Conservation (phyloP, 169 alveolate genomes). For the Amoebophrya sp. region DNA sequence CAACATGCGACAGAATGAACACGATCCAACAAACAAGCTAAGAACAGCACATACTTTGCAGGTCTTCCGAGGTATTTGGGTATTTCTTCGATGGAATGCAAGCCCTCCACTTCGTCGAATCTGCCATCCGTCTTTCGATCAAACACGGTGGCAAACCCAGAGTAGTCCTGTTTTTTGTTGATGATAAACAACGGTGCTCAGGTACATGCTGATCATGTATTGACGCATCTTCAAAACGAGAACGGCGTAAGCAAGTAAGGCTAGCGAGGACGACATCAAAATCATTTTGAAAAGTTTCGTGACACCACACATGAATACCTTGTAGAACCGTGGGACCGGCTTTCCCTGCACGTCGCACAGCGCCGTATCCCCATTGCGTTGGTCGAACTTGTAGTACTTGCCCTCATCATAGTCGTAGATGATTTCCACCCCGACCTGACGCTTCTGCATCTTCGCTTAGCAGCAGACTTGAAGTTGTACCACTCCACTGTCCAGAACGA, state of each 20-base stretch:
- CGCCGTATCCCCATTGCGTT: background rate
- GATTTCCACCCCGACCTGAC: background rate
- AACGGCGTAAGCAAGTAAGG: no score
- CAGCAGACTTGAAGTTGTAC: no score
- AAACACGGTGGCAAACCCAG: background rate
- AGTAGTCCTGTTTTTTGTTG: slow-evolving; percentile 20
- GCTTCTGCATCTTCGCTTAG: background rate
- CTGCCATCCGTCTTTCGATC: background rate
- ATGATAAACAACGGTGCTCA: no score
- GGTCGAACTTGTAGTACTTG: background rate
- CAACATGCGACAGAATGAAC: no score
- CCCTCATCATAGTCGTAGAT: background rate
- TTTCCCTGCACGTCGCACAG: slow-evolving; percentile 3
- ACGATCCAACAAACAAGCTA: no score
- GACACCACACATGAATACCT: no score
- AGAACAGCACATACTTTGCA: no score
- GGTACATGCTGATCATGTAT: no score
- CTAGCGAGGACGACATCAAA: no score
- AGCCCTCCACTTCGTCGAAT: background rate
- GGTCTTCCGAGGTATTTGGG: slow-evolving; percentile 2
- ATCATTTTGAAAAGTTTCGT: no score
- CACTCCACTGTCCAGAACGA: no score
- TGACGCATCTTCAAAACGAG: no score
- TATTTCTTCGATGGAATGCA: background rate
- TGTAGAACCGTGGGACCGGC: background rate